phyloP scores from a whole-genome alignment of 176 grass and related monocot genomes.

The Alopecurus myosuroides region DNA sequence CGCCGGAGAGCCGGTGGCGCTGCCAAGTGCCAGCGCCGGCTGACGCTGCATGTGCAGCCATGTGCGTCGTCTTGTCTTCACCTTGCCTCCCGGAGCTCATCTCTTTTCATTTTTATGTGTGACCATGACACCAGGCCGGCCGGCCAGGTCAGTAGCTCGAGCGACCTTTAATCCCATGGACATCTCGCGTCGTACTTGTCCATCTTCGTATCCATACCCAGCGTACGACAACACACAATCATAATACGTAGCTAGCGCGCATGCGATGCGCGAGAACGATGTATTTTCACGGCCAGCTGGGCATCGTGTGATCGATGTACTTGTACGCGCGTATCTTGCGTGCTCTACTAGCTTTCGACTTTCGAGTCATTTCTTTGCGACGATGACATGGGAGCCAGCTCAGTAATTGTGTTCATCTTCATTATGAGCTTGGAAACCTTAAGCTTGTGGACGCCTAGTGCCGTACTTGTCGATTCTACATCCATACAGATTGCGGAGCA shows the following conservation, averaged over 20 bases:
- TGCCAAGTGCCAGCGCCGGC: no score
- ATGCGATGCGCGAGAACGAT: neutral
- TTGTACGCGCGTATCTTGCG: neutral
- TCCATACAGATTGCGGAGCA: neutral
- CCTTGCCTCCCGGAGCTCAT: no score
- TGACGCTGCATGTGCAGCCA: no score
- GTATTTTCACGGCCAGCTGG: neutral
- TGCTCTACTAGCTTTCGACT: neutral
- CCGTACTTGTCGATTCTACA: neutral
- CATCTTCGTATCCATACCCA: neutral
- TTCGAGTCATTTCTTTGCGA: neutral
- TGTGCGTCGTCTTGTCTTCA: no score
- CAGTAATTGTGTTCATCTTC: no score
- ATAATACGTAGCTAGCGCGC: neutral
- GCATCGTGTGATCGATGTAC: no score
- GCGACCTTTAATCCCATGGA: neutral
- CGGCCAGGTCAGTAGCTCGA: no score
- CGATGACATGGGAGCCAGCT: neutral
- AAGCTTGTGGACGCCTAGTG: neutral
- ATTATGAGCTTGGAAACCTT: neutral
- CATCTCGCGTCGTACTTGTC: neutral
- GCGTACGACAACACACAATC: neutral
- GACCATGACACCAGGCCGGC: no score
- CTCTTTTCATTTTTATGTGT: no score
- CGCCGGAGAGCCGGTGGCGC: no score